Evolutionary conservation across 2,329 filamentous ascomycete genomes (phyloP).

Genomic region (Botrytis sinoallii): DNA sequence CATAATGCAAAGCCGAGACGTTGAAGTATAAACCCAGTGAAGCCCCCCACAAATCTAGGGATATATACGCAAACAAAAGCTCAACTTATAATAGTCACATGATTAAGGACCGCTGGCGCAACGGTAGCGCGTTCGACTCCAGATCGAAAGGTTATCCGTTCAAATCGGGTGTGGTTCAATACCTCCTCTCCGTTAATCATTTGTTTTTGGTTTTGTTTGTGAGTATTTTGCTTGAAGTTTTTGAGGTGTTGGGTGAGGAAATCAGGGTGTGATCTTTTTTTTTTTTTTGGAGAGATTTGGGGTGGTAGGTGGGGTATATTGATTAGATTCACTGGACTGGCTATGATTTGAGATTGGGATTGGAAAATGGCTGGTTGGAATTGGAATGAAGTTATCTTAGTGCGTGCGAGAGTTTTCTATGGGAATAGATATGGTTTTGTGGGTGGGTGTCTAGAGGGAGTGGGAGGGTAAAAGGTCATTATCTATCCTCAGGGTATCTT

Average conservation of each 20-base stretch:
- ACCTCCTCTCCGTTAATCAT: neutral
- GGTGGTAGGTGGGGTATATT: neutral
- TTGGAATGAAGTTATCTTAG: too few species aligned
- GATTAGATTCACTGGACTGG: too few species aligned
- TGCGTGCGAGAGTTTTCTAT: too few species aligned
- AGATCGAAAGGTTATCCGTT: slow-evolving; percentile 37
- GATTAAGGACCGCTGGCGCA: slow-evolving; percentile 23
- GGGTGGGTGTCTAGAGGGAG: too few species aligned
- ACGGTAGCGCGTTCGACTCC: slow-evolving; percentile 33
- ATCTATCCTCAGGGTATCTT: too few species aligned
- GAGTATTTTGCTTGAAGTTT: too few species aligned
- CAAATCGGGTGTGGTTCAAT: slow-evolving; percentile 34
- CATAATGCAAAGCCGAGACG: neutral
- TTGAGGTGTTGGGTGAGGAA: neutral
- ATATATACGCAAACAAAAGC: accelerated
- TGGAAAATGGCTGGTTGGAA: too few species aligned
- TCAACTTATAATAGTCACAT: slow-evolving; percentile 21
- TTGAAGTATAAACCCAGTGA: neutral
- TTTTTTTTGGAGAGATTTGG: neutral
- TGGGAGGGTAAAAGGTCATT: too few species aligned
- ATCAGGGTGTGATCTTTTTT: neutral
- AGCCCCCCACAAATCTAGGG: neutral
- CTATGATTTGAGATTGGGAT: too few species aligned
- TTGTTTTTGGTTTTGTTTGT: neutral
- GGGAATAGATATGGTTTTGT: too few species aligned